Conservation (phyloP, 139 green algal species). For the Chlorella ohadii region DNA sequence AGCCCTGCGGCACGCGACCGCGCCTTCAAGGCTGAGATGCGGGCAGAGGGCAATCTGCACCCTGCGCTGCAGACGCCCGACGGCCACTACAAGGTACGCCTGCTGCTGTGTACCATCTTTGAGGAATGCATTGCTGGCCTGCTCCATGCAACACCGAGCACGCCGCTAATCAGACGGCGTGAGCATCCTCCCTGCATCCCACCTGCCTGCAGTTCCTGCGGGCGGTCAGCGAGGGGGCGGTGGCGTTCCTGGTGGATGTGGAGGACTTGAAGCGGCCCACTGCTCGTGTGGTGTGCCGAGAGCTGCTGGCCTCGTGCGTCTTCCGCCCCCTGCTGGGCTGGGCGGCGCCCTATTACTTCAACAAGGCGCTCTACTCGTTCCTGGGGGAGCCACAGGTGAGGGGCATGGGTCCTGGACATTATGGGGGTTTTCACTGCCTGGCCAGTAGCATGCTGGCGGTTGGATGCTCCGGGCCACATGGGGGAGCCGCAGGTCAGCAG, state of each 20-base stretch:
- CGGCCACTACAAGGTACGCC: slow-evolving; percentile 56
- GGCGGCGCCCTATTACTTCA: slow-evolving; percentile 55
- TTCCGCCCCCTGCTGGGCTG: slow-evolving; percentile 65
- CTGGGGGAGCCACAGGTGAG: neutral
- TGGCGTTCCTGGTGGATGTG: slow-evolving; percentile 57
- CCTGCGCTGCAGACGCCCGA: slow-evolving; percentile 63
- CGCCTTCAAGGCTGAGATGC: slow-evolving; percentile 64
- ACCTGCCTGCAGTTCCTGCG: slow-evolving; percentile 45
- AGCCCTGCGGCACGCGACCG: slow-evolving; percentile 53
- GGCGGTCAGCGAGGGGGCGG: slow-evolving; percentile 62
- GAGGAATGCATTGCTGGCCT: no score
- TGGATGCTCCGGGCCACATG: no score
- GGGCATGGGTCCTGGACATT: no score
- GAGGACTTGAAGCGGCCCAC: slow-evolving; percentile 45
- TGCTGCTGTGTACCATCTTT: no score
- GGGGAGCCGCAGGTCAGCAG: no score
- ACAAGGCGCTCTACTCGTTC: slow-evolving; percentile 43
- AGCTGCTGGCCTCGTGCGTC: slow-evolving; percentile 71
- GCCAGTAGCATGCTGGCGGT: no score
- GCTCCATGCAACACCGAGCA: no score
- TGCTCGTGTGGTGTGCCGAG: slow-evolving; percentile 59
- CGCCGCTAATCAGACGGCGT: no score
- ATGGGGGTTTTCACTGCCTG: no score
- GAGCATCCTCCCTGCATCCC: neutral
- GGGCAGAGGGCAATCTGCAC: slow-evolving; percentile 73